These are phyloP conservation scores for Phytophthora podocarpi DNA, from an alignment of 352 stramenopile species.

Conservation along the genomic window DNA sequence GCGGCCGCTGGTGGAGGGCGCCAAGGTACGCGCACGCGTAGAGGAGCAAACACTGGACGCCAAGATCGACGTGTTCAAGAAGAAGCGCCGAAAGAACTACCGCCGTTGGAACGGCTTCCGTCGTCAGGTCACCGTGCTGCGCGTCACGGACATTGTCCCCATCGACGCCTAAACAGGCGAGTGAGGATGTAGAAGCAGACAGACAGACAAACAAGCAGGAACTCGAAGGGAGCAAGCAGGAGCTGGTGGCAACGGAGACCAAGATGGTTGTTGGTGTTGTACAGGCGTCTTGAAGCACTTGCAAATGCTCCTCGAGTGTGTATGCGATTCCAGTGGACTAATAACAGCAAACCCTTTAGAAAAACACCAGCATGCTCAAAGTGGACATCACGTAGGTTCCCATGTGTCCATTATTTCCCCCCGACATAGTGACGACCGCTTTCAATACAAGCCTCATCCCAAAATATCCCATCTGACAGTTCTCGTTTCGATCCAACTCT, in stretches of 20 bases:
- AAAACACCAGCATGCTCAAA: slow-evolving; percentile 1
- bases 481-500: background rate
- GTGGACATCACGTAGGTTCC: too few species aligned
- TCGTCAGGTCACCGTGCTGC: slow-evolving; percentile 84
- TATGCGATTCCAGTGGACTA: slow-evolving; percentile 8
- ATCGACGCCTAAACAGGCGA: slow-evolving; percentile 38
- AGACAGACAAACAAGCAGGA: background rate
- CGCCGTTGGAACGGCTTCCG: slow-evolving; percentile 89
- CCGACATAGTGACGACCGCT: background rate
- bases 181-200: background rate
- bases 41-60: slow-evolving; percentile 88
- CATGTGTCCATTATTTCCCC: slow-evolving; percentile 3
- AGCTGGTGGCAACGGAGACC: background rate
- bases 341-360: slow-evolving; percentile 21
- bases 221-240: slow-evolving; percentile 1
- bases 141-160: slow-evolving; percentile 81
- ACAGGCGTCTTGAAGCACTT: background rate
- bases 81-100: slow-evolving; percentile 92
- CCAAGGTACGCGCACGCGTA: slow-evolving; percentile 77
- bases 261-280: background rate
- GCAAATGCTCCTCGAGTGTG: background rate
- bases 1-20: slow-evolving; percentile 67
- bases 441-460: too few species aligned
- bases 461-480: slow-evolving; percentile 6
- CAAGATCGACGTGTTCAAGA: slow-evolving; percentile 92